Evolutionary conservation across 805 yeast species (phyloP).

Genomic region (Ogataea methylovora): DNA sequence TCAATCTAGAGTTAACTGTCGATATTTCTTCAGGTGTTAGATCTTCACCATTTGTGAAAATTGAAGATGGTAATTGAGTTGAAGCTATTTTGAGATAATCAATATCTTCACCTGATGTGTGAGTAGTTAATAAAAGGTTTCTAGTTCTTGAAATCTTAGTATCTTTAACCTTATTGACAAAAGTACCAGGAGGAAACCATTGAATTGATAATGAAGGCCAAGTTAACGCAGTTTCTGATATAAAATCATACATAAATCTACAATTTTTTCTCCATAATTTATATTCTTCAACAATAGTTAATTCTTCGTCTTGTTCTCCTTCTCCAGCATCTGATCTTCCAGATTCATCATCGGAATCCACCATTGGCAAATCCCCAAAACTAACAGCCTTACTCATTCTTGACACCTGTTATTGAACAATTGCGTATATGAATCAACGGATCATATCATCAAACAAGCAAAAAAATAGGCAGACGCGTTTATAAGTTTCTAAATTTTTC

Average conservation of each 20-base stretch:
- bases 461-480: too few relatives aligned
- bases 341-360: slow-evolving; percentile 10
- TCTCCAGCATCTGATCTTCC: slow-evolving; percentile 7
- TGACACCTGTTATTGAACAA: too few relatives aligned
- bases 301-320: slow-evolving; percentile 25
- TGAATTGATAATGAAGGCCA: slow-evolving; percentile 82
- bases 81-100: slow-evolving; percentile 61
- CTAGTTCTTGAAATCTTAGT: slow-evolving; percentile 28
- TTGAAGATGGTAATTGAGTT: slow-evolving; percentile 47
- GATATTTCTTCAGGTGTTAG: slow-evolving; percentile 18
- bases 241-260: slow-evolving; percentile 76
- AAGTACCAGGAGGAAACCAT: slow-evolving; percentile 52
- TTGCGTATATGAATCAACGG: too few relatives aligned
- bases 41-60: slow-evolving; percentile 16
- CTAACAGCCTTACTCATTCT: slow-evolving; percentile 7
- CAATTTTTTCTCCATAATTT: slow-evolving; percentile 77
- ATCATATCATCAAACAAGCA: too few relatives aligned
- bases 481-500: too few relatives aligned
- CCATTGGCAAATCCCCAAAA: slow-evolving; percentile 16
- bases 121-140: slow-evolving; percentile 60
- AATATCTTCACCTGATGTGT: slow-evolving; percentile 61
- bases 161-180: slow-evolving; percentile 16
- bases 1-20: slow-evolving; percentile 46
- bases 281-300: slow-evolving; percentile 57
- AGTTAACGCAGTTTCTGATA: slow-evolving; percentile 67